These are phyloP conservation scores for Pythium folliculosum DNA, from an alignment of 352 stramenopile genomes.

Conservation along the genomic window DNA sequence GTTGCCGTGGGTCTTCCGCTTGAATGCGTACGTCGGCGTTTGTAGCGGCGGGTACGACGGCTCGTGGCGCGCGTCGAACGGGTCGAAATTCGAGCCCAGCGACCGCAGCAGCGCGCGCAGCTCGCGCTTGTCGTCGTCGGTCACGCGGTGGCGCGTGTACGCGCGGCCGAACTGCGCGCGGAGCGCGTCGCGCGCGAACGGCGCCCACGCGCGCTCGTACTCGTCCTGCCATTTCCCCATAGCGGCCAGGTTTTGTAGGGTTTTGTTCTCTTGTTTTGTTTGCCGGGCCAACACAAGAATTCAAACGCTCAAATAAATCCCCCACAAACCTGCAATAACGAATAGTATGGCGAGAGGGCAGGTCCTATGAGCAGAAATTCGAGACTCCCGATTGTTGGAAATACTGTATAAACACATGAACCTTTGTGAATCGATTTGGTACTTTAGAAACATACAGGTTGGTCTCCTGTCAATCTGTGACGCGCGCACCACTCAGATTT, in stretches of 20 bases:
- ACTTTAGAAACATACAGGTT: constrained; percentile 16
- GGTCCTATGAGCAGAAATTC: background rate
- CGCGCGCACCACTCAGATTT: constrained; percentile 11
- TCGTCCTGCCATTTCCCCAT: constrained; percentile 58
- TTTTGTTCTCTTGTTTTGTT: constrained; percentile 4
- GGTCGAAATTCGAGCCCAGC: constrained; percentile 28
- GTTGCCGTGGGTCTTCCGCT: no score
- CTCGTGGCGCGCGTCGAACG: constrained; percentile 12
- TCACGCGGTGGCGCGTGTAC: constrained; percentile 32
- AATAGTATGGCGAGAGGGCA: background rate
- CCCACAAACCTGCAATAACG: constrained; percentile 2
- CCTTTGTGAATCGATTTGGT: constrained; percentile 8
- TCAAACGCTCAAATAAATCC: constrained; percentile 26
- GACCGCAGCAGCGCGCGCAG: constrained; percentile 41
- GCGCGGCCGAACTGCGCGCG: constrained; percentile 37
- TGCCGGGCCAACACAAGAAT: constrained; percentile 10
- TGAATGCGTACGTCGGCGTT: no score
- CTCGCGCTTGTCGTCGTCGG: constrained; percentile 37
- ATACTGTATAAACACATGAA: constrained; percentile 11
- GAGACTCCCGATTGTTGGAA: background rate
- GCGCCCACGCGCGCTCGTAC: constrained; percentile 66
- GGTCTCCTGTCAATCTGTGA: constrained; percentile 14
- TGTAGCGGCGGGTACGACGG: no score
- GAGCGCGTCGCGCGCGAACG: constrained; percentile 43
- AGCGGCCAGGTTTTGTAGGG: background rate